Percentiles rank a stretch among this genome's conserved stretches.
Conservation (phyloP, 306 rosid genomes). For the Psophocarpus tetragonolobus region DNA sequence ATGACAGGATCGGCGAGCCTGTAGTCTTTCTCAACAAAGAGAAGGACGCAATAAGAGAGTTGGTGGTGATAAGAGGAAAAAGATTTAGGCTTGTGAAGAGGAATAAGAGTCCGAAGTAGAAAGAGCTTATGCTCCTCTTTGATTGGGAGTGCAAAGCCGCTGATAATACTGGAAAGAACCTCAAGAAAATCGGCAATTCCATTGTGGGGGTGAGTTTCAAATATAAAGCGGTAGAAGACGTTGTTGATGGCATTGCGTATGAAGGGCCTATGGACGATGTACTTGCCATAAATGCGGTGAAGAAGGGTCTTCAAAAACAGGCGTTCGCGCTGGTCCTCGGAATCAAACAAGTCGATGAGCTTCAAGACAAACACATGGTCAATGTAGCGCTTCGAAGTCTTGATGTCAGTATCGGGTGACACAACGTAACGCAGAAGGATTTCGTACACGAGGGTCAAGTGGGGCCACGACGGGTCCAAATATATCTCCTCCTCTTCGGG, state of each 20-base stretch:
- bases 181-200: slow-evolving; percentile 71
- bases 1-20: slow-evolving; percentile 69
- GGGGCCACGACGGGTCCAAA: slow-evolving; percentile 64
- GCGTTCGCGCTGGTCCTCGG: slow-evolving; percentile 74
- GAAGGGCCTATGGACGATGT: slow-evolving; percentile 73
- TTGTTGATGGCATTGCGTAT: slow-evolving; percentile 72
- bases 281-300: slow-evolving; percentile 71
- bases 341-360: slow-evolving; percentile 68
- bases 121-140: slow-evolving; percentile 74
- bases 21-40: slow-evolving; percentile 72
- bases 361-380: slow-evolving; percentile 59
- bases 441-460: slow-evolving; percentile 67
- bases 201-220: slow-evolving; percentile 68
- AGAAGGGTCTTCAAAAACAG: slow-evolving; percentile 65
- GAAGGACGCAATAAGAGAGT: slow-evolving; percentile 61
- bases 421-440: slow-evolving; percentile 60
- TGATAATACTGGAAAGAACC: slow-evolving; percentile 68
- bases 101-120: slow-evolving; percentile 60
- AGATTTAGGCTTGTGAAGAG: slow-evolving; percentile 66
- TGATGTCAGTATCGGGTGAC: slow-evolving; percentile 59
- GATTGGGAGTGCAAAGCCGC: slow-evolving; percentile 72
- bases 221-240: slow-evolving; percentile 65
- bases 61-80: slow-evolving; percentile 53
- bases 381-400: slow-evolving; percentile 53
- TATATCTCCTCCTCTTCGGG: slow-evolving; percentile 64